These are phyloP conservation scores for Boletus vermiculosoides DNA, from an alignment of 768 basidiomycete genomes.

Conservation along the genomic window DNA sequence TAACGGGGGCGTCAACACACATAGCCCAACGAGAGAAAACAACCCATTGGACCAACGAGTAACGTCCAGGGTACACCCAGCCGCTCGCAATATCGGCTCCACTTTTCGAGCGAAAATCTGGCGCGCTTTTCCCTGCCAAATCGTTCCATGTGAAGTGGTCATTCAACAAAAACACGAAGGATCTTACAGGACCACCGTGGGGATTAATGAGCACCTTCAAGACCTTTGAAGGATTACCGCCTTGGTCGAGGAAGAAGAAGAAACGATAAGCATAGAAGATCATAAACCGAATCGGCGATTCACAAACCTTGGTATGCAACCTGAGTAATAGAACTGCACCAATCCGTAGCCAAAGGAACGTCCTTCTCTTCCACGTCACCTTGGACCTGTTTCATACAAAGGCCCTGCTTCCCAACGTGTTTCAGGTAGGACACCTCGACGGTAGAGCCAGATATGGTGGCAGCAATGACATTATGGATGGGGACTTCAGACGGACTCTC, in stretches of 20 bases:
- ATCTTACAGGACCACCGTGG: constrained; percentile 67
- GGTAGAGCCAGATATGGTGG: constrained; percentile 36
- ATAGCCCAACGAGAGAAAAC: neutral
- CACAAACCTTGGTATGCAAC: constrained; percentile 57
- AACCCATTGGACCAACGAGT: constrained; percentile 46
- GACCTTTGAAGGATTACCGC: constrained; percentile 51
- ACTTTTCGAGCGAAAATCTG: constrained; percentile 54
- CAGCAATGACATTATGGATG: constrained; percentile 55
- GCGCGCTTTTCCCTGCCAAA: constrained; percentile 57
- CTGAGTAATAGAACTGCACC: constrained; percentile 55
- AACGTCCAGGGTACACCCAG: constrained; percentile 60
- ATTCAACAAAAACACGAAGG: neutral
- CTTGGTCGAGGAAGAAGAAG: constrained; percentile 28
- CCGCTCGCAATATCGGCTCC: constrained; percentile 70
- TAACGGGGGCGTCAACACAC: neutral
- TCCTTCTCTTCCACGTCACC: constrained; percentile 42
- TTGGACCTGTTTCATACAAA: constrained; percentile 39
- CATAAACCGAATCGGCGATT: neutral
- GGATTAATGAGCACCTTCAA: constrained; percentile 80
- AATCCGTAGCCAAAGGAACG: constrained; percentile 40
- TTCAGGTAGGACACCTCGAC: constrained; percentile 54
- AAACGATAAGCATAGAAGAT: neutral
- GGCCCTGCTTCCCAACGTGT: constrained; percentile 40
- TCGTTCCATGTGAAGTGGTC: neutral
- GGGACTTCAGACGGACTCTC: constrained; percentile 31